Evolutionary conservation across 1,284 basidiomycete species (phyloP), one percentile per base, ranked within the genome.

Genomic region (Trichosporon asahii): DNA sequence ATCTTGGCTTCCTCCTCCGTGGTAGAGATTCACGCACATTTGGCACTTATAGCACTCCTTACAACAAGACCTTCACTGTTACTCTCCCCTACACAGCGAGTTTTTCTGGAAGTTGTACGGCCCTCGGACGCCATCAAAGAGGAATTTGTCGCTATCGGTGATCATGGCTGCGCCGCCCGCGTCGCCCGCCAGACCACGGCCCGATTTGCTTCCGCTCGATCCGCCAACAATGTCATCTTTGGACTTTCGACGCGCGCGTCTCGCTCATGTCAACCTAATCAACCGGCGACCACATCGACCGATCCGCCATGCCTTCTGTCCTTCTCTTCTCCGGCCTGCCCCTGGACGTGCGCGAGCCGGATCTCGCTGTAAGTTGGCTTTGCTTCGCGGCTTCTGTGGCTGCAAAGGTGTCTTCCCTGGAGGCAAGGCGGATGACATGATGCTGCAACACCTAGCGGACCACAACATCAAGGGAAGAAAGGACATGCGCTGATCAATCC

Each of bases 261-360:
- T n/a, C 29, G 2, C 18, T 61, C 27, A 61, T 31, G 27, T 61
- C 25, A 31, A 61, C 27, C 27, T 7, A 18, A 7, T 9, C 57
- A 12, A 9, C 40, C 25, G 27, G n/a, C 18, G 11, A n/a, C 18
- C 27, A 7, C 29, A 31, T 4, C 27, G 18, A n/a, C 27, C n/a
- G 18, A n/a, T 18, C n/a, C 57, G 57, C 57, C 29, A 74, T 74
- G 73, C 70, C 71, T 33, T 69, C 73, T 15, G 64, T 69, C 60
- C 73, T 82, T 61, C 73, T 82, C 31, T 80, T 82, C 60, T 69
- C 76, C 4, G 80, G 80, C 14, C 72, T 82, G 7, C 81, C 81
- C 0, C 69, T 73, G 18, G 81, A 81, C 64, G 77, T 80, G 29
- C 67, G 70, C 18, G 79, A 79, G 66, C 68, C 66, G n/a, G 79